phyloP scores from a whole-genome alignment of 495 filamentous ascomycete genomes.

The Trichoderma asperelloides region DNA sequence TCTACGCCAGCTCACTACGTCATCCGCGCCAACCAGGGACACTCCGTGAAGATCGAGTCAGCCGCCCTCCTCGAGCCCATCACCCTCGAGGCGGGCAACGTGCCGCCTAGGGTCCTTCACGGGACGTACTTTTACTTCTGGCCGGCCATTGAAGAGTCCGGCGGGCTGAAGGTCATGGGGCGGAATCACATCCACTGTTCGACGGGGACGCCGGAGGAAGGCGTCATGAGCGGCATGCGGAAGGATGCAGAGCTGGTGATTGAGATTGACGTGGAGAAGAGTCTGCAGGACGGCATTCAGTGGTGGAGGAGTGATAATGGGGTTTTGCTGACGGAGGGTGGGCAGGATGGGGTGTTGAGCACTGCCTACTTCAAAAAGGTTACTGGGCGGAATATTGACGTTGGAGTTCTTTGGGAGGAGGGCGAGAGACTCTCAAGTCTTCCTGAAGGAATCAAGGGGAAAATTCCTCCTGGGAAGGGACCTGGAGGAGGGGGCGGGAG shows the following conservation, averaged over 20 bases:
- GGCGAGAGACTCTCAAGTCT: slow-evolving; percentile 52
- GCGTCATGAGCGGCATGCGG: slow-evolving; percentile 81
- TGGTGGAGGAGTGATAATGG: slow-evolving; percentile 89
- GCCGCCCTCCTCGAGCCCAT: slow-evolving; percentile 61
- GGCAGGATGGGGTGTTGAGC: slow-evolving; percentile 35
- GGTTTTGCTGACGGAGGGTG: slow-evolving; percentile 51
- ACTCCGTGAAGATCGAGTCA: slow-evolving; percentile 61
- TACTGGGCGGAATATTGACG: slow-evolving; percentile 45
- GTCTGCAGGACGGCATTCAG: slow-evolving; percentile 51
- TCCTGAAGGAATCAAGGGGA: slow-evolving; percentile 33
- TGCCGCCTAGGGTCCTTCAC: slow-evolving; percentile 67
- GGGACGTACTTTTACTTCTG: slow-evolving; percentile 78
- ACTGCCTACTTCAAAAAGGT: slow-evolving; percentile 42
- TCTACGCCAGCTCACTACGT: slow-evolving; percentile 59
- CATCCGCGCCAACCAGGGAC: slow-evolving; percentile 93
- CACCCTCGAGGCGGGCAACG: slow-evolving; percentile 34
- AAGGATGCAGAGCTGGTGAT: slow-evolving; percentile 68
- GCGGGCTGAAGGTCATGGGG: slow-evolving; percentile 71
- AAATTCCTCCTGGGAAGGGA: slow-evolving; percentile 38
- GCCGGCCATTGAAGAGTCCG: slow-evolving; percentile 57
- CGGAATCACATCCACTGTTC: slow-evolving; percentile 85
- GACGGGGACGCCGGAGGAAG: slow-evolving; percentile 48
- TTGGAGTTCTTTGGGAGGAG: slow-evolving; percentile 58
- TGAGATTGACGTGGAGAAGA: slow-evolving; percentile 63
- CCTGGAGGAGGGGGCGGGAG: slow-evolving; percentile 16